Conservation (phyloP, 352 stramenopile genomes). For the Phytophthora agathidicida region DNA sequence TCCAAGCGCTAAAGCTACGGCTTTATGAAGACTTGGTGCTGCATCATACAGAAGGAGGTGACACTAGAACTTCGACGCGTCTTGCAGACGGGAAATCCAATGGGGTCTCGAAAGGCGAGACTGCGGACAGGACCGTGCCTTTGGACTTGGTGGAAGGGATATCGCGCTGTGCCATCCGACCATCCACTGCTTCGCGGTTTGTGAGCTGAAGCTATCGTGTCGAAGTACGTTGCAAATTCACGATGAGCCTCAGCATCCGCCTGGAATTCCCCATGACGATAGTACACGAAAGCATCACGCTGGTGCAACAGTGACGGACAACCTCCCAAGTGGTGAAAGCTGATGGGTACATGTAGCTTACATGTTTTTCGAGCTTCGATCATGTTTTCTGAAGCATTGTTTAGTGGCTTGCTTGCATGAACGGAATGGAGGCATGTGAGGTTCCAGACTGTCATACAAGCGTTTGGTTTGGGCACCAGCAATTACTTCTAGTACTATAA, state of each 20-base stretch:
- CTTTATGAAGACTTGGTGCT: constrained; percentile 27
- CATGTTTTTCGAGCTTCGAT: too few species aligned
- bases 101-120: constrained; percentile 4
- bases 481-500: too few species aligned
- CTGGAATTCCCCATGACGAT: constrained; percentile 16
- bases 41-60: constrained; percentile 2
- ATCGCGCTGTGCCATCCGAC: constrained; percentile 6
- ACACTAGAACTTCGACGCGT: constrained; percentile 13
- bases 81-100: constrained; percentile 8
- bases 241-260: constrained; percentile 16
- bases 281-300: constrained; percentile 7
- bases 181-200: constrained; percentile 11
- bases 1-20: constrained; percentile 18
- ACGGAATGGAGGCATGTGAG: too few species aligned
- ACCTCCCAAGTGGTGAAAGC: too few species aligned
- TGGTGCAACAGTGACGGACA: too few species aligned
- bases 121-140: constrained; percentile 14
- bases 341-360: too few species aligned
- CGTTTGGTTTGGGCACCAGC: too few species aligned
- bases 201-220: constrained; percentile 12
- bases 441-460: too few species aligned
- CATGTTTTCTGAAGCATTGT: too few species aligned
- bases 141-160: constrained; percentile 16
- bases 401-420: too few species aligned
- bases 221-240: constrained; percentile 13